Conservation (phyloP, 2,329 filamentous ascomycete species). For the Leptographium wingfieldii region DNA sequence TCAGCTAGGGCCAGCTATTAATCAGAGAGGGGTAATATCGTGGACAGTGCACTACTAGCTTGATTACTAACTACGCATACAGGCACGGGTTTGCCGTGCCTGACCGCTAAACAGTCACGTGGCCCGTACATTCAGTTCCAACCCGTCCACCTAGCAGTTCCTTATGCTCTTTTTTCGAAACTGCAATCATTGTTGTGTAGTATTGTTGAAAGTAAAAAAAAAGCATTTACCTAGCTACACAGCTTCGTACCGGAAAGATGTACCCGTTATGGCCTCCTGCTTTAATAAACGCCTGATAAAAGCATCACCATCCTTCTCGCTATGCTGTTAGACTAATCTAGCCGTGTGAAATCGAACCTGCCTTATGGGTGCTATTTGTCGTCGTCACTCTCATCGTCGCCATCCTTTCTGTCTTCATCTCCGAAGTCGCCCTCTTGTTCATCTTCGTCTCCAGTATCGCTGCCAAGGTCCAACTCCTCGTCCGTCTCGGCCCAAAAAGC, state of each 20-base stretch:
- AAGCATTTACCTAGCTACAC: neutral
- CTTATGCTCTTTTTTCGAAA: no score
- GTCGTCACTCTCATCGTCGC: slow-evolving; percentile 40
- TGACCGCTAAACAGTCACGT: no score
- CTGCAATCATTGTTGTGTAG: neutral
- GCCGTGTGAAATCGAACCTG: neutral
- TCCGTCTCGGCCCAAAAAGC: slow-evolving; percentile 74
- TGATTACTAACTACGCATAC: neutral
- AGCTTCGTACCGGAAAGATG: neutral
- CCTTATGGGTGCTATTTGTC: slow-evolving; percentile 9
- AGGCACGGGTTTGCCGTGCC: no score
- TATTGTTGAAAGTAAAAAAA: neutral
- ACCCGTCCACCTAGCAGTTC: no score
- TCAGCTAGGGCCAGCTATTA: neutral
- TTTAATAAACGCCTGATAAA: neutral
- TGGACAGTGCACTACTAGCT: neutral
- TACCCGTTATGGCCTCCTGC: neutral
- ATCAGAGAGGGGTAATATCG: neutral
- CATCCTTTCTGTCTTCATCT: slow-evolving; percentile 38
- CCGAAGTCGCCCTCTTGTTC: slow-evolving; percentile 32
- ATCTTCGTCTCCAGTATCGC: slow-evolving; percentile 49
- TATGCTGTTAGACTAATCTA: neutral
- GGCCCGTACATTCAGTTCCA: no score
- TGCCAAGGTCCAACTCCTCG: slow-evolving; percentile 66
- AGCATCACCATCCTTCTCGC: neutral